phyloP scores from a whole-genome alignment of 2,329 filamentous ascomycete genomes.

The Penicillium corylophilum region DNA sequence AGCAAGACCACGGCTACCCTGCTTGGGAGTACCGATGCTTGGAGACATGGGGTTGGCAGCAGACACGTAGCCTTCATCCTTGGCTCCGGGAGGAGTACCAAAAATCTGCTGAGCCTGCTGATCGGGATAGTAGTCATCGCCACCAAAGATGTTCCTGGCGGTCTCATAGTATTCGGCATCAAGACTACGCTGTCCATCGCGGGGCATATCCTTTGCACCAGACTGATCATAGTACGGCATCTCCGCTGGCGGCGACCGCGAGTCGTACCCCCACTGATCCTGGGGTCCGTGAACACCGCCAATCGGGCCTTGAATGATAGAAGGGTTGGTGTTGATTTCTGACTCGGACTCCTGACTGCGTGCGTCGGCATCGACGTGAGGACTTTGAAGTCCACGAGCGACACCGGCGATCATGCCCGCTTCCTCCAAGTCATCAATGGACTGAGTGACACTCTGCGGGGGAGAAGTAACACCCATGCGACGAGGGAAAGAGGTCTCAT shows the following conservation, averaged over 20 bases:
- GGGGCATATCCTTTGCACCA: slow-evolving; percentile 54
- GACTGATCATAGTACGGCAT: slow-evolving; percentile 38
- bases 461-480: slow-evolving; percentile 50
- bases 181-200: slow-evolving; percentile 56
- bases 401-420: slow-evolving; percentile 65
- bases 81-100: slow-evolving; percentile 60
- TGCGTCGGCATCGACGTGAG: slow-evolving; percentile 76
- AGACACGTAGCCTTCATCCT: slow-evolving; percentile 92
- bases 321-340: slow-evolving; percentile 81
- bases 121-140: slow-evolving; percentile 39
- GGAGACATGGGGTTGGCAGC: slow-evolving; percentile 60
- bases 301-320: slow-evolving; percentile 72
- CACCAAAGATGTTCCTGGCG: slow-evolving; percentile 34
- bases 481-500: slow-evolving; percentile 40
- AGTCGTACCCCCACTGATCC: slow-evolving; percentile 57
- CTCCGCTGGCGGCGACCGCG: slow-evolving; percentile 51
- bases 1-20: slow-evolving; percentile 48
- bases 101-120: slow-evolving; percentile 39
- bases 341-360: slow-evolving; percentile 49
- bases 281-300: slow-evolving; percentile 54
- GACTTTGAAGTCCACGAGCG: slow-evolving; percentile 66
- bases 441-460: slow-evolving; percentile 54
- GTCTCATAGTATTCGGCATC: slow-evolving; percentile 65
- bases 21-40: slow-evolving; percentile 49
- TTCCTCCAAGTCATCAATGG: slow-evolving; percentile 43